These are phyloP conservation scores for Butyriboletus loyo DNA, from an alignment of 768 basidiomycete genomes.

Conservation along the genomic window DNA sequence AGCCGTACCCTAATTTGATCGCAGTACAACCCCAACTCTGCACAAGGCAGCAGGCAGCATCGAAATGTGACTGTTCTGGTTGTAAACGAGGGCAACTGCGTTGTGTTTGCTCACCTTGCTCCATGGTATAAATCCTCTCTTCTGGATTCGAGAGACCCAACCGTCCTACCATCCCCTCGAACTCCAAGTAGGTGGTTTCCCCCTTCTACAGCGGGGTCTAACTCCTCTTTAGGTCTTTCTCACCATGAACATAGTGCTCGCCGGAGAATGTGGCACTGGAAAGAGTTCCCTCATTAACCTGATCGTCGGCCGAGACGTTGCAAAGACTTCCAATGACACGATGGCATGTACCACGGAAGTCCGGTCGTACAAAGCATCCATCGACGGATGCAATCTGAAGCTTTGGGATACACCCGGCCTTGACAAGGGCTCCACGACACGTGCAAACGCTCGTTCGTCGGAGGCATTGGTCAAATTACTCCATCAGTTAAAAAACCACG, in stretches of 20 bases:
- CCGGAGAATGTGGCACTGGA: slow-evolving; percentile 22
- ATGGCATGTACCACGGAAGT: slow-evolving; percentile 12
- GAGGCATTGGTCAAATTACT: slow-evolving; percentile 7
- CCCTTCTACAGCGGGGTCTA: neutral
- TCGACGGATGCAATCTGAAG: slow-evolving; percentile 11
- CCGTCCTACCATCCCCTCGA: neutral
- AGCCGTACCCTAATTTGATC: too few species aligned
- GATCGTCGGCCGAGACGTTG: slow-evolving; percentile 7
- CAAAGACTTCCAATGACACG: slow-evolving; percentile 21
- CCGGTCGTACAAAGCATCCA: slow-evolving; percentile 6
- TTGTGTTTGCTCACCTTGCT: neutral
- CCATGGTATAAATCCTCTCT: slow-evolving; percentile 6
- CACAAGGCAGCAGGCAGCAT: slow-evolving; percentile 4
- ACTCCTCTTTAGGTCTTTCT: neutral
- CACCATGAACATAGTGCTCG: slow-evolving; percentile 22
- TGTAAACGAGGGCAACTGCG: neutral
- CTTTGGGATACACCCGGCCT: slow-evolving; percentile 21
- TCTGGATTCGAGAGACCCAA: neutral
- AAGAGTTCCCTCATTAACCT: slow-evolving; percentile 28
- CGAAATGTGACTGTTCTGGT: neutral
- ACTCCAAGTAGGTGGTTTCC: neutral
- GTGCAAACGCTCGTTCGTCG: neutral
- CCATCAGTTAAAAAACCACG: slow-evolving; percentile 1
- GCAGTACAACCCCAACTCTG: neutral
- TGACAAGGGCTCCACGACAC: slow-evolving; percentile 8